Percentiles rank a stretch among this genome's conserved stretches.
phyloP scores from a whole-genome alignment of 331 rosid species.

The Saraca asoca region DNA sequence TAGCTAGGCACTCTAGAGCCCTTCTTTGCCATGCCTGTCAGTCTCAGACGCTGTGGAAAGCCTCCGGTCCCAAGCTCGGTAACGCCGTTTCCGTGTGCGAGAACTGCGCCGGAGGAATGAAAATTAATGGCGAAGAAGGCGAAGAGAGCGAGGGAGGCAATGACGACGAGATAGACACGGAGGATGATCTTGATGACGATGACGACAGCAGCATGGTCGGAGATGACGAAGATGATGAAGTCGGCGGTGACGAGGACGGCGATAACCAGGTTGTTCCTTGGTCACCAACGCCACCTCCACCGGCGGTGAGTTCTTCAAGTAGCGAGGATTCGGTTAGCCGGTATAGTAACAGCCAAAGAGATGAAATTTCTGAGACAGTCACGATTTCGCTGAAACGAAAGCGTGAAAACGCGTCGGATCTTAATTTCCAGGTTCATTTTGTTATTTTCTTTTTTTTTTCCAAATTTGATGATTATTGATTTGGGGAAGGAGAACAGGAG shows the following conservation, averaged over 20 bases:
- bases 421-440: slow-evolving; percentile 40
- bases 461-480: too few species aligned
- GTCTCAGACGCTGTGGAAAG: slow-evolving; percentile 72
- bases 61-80: slow-evolving; percentile 67
- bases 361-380: slow-evolving; percentile 14
- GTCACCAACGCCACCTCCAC: slow-evolving; percentile 55
- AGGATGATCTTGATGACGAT: slow-evolving; percentile 30
- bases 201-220: background rate
- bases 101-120: slow-evolving; percentile 46
- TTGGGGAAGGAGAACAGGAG: too few species aligned
- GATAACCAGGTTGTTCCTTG: slow-evolving; percentile 78
- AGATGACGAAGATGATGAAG: background rate
- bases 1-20: slow-evolving; percentile 61
- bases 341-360: slow-evolving; percentile 35
- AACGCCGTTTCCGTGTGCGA: slow-evolving; percentile 62
- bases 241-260: slow-evolving; percentile 45
- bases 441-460: background rate
- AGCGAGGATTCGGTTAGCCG: slow-evolving; percentile 50
- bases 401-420: slow-evolving; percentile 48
- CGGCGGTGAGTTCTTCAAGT: slow-evolving; percentile 53
- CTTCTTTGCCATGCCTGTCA: slow-evolving; percentile 77
- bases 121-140: slow-evolving; percentile 9
- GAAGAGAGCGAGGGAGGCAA: slow-evolving; percentile 53
- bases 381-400: slow-evolving; percentile 49
- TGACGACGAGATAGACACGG: slow-evolving; percentile 49